Conservation (phyloP, 495 filamentous ascomycete genomes). For the Penicillium soppii region DNA sequence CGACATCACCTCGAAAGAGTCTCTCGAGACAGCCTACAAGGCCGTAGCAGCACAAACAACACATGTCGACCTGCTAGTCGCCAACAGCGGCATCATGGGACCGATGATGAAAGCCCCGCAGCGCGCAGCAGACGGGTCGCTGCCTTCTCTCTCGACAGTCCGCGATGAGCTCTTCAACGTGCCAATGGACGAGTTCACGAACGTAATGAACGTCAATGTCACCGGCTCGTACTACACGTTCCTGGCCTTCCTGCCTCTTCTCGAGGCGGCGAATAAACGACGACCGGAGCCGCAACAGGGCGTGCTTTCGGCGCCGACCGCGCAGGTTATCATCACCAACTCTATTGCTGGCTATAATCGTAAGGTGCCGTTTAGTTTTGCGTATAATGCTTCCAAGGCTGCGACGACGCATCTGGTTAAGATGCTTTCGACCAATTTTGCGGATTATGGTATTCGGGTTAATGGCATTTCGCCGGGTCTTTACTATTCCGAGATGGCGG, state of each 20-base stretch:
- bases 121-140: conserved; percentile 27
- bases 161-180: conserved; percentile 49
- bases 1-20: conserved; percentile 66
- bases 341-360: conserved; percentile 63
- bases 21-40: conserved; percentile 51
- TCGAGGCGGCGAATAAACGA: conserved; percentile 60
- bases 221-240: conserved; percentile 62
- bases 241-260: conserved; percentile 61
- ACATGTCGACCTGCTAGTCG: conserved; percentile 64
- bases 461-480: conserved; percentile 69
- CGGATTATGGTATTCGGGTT: conserved; percentile 57
- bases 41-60: conserved; percentile 53
- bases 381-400: conserved; percentile 66
- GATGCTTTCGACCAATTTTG: conserved; percentile 52
- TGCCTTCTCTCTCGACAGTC: conserved; percentile 49
- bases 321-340: conserved; percentile 64
- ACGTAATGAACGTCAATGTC: conserved; percentile 59
- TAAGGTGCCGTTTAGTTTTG: conserved; percentile 52
- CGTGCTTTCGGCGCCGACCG: conserved; percentile 47
- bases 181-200: conserved; percentile 56
- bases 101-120: conserved; percentile 38
- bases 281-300: conserved; percentile 29
- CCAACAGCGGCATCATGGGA: conserved; percentile 65
- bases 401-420: conserved; percentile 65
- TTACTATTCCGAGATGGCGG: conserved; percentile 65